Evolutionary conservation across 1,284 basidiomycete species (phyloP), one percentile per base, ranked within the genome.

Genomic region (Sporisorium scitamineum): DNA sequence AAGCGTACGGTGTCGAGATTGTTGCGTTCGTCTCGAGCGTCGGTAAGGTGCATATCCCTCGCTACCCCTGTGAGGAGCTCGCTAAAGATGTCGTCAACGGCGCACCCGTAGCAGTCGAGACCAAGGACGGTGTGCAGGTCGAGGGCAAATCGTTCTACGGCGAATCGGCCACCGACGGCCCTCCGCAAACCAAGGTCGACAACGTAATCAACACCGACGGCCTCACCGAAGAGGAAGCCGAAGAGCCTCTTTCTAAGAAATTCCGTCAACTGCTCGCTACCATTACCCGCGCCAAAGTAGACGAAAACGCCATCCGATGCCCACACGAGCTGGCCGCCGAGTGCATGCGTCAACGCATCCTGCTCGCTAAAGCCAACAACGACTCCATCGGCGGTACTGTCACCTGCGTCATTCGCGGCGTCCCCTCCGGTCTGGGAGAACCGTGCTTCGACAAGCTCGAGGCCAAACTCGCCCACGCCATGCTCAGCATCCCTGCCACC

Each of bases 391-490:
- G 97, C 65, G 97, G 97, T 26, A 97, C 94, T 7, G 91, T 99
- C 65, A 98, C 94, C 58, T 99, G 97, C 86, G 93, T 99, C 44
- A 93, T 99, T 82, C 92, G 96, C 59, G 90, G 92, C 75, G 90
- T 93, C 7, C 95, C 97, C 44, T 87, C 92, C 20, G 97, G 97
- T 3, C 90, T 99, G 39, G 97, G 97, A 61, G 97, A 99, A 87
- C 97, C 97, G 50, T 93, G 94, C 64, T 99, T 99, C 86, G 95
- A 99, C 89, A 99, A 99, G 88, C 92, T 99, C 85, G 97, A 98
- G 87, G 97, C 97, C 34, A 91, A 91, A 79, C 91, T 99, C 66
- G 97, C 90, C 3, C 97, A 99, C 86, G 97, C 97, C 18, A 99
- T 99, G 95, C 90, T 99, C 64, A 95, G 93, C 69, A 98, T 99